Percentiles rank a stretch among this genome's conserved stretches.
phyloP scores from a whole-genome alignment of 1,139 yeast species.

The Candida tropicalis region DNA sequence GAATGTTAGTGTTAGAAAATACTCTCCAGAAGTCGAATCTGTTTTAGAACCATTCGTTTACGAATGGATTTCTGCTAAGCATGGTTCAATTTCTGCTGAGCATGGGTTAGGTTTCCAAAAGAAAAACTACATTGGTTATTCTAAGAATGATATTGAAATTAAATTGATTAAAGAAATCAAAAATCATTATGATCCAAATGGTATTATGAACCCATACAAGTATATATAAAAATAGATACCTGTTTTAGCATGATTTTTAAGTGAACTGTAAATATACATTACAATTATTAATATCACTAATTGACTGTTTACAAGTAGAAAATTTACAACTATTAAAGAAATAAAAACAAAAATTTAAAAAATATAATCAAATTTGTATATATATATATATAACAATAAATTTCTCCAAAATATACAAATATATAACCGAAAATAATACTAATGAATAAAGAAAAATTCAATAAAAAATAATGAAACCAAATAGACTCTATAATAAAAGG shows the following conservation, averaged over 20 bases:
- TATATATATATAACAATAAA: background rate
- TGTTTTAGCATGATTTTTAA: background rate
- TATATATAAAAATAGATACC: conserved; percentile 46
- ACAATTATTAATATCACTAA: too few relatives aligned
- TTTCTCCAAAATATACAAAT: background rate
- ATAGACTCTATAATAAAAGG: background rate
- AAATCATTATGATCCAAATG: conserved; percentile 83
- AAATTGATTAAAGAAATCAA: conserved; percentile 75
- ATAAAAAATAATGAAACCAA: background rate
- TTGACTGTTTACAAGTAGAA: too few relatives aligned
- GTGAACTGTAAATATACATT: background rate
- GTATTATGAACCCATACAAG: conserved; percentile 91
- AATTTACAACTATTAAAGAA: too few relatives aligned
- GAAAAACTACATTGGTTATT: conserved; percentile 82
- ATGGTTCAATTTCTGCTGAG: conserved; percentile 94
- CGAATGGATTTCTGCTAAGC: conserved; percentile 74
- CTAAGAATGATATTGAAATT: conserved; percentile 73
- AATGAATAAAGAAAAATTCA: background rate
- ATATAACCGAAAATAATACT: background rate
- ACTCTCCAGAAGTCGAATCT: conserved; percentile 73
- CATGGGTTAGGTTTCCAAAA: conserved; percentile 97
- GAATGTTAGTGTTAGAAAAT: conserved; percentile 86
- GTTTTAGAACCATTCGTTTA: conserved; percentile 90
- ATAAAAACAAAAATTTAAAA: too few relatives aligned
- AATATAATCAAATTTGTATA: background rate